Base-by-base conservation (phyloP, 2,329 filamentous ascomycete genomes). In the Fusarium aywerte region DNA sequence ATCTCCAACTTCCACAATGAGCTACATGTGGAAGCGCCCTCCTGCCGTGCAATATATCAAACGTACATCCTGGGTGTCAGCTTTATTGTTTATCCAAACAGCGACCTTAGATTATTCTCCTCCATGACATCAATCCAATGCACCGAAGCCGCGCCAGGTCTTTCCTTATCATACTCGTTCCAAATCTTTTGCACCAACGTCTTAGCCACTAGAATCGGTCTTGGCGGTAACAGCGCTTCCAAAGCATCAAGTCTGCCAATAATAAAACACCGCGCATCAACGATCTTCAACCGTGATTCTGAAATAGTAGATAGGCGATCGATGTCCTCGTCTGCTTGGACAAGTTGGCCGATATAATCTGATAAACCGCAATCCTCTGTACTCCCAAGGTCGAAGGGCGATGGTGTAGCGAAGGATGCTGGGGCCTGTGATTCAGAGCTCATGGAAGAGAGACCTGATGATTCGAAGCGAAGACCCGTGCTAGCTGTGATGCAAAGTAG, bases 401-500 rank as follows among this genome's bases (percentile, higher is more conserved):
- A 11, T 13, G 40, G 9, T 2, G 20, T 27, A 10, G 21, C 18
- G 2, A 45, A 29, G 1, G 64, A 25, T 4, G 9, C 39, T 31
- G 54, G 57, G 1, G 15, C n/a, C 9, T 43, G 40, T 10, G 52
- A 48, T 5, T 52, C 44, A 1, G 38, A 31, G 3, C 7, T 56
- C 1, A 27, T 18, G 2, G 5, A n/a, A 0, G 27, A 5, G 0
- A 13, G 11, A 9, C 55, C 49, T 0, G 45, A 21, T 1, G 57
- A 20, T 9, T 68, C 61, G 25, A 68, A 65, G 1, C 76, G 65
- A 1, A 78, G 61, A 0, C 77, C 77, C 0, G 75, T 77, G 35
- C 75, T 74, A 2, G 77, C 77, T 2, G 74, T 76, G 15, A 78
- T 73, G 38, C 77, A 79, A 4, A 79, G 69, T 0, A 78, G 52